phyloP scores from a whole-genome alignment of 2,329 filamentous ascomycete species.

The Penicillium occitanis region DNA sequence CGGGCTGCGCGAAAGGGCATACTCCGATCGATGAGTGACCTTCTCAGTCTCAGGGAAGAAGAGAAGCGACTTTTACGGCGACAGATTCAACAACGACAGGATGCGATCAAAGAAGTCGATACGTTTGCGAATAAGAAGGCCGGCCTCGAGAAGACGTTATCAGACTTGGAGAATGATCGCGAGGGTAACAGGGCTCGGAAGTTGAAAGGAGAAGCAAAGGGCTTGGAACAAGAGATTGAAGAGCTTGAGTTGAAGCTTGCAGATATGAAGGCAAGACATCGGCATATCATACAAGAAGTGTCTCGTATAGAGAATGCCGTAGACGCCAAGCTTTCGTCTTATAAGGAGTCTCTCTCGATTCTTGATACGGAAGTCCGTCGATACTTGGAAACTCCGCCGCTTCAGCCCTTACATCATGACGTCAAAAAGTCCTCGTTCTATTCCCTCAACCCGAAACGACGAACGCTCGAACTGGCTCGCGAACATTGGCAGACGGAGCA shows the following conservation, averaged over 20 bases:
- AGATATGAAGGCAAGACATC: constrained; percentile 57
- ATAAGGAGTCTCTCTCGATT: constrained; percentile 55
- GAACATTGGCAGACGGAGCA: constrained; percentile 57
- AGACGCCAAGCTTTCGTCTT: constrained; percentile 60
- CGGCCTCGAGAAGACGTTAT: constrained; percentile 53
- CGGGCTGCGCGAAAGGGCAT: constrained; percentile 57
- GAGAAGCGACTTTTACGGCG: constrained; percentile 53
- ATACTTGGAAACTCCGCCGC: constrained; percentile 53
- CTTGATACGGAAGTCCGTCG: constrained; percentile 55
- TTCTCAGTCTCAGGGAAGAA: constrained; percentile 57
- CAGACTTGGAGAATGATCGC: constrained; percentile 48
- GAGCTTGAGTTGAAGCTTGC: constrained; percentile 57
- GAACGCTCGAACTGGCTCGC: constrained; percentile 60
- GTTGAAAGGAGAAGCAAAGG: constrained; percentile 52
- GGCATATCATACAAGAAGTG: constrained; percentile 53
- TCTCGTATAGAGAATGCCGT: constrained; percentile 57
- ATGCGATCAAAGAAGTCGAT: constrained; percentile 53
- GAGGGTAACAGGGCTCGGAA: constrained; percentile 46
- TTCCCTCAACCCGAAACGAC: constrained; percentile 54
- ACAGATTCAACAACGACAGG: constrained; percentile 47
- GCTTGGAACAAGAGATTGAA: constrained; percentile 57
- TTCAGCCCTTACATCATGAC: constrained; percentile 37
- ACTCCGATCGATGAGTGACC: constrained; percentile 55
- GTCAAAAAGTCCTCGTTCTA: constrained; percentile 46
- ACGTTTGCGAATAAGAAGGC: constrained; percentile 51